Evolutionary conservation across 2,329 filamentous ascomycete genomes (phyloP).

Genomic region (Cercospora zeae-maydis): DNA sequence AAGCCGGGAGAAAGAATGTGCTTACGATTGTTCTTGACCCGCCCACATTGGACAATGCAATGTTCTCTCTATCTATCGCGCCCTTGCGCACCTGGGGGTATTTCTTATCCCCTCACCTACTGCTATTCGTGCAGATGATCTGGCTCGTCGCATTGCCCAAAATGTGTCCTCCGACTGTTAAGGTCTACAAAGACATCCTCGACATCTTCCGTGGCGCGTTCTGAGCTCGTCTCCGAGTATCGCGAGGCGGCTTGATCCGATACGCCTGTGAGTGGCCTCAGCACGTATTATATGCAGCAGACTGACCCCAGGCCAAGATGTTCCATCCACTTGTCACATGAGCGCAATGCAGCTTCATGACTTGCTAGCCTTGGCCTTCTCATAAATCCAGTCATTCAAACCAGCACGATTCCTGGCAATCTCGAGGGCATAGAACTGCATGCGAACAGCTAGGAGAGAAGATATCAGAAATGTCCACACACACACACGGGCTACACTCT

Average conservation of each 20-base stretch:
- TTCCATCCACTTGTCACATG: neutral
- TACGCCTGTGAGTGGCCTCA: neutral
- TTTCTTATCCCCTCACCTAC: neutral
- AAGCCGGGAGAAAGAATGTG: constrained; percentile 27
- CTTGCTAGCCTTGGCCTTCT: constrained; percentile 61
- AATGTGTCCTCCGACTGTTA: constrained; percentile 34
- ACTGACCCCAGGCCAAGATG: neutral
- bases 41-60: constrained; percentile 15
- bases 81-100: neutral
- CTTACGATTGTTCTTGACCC: constrained; percentile 35
- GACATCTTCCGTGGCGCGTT: constrained; percentile 28
- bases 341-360: constrained; percentile 23
- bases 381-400: constrained; percentile 95
- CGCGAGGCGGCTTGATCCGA: neutral
- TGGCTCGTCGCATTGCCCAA: constrained; percentile 10
- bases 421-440: constrained; percentile 81
- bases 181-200: constrained; percentile 29
- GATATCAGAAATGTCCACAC: neutral
- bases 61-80: constrained; percentile 18
- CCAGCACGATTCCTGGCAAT: constrained; percentile 77
- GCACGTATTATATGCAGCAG: neutral
- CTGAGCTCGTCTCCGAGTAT: constrained; percentile 11
- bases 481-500: neutral
- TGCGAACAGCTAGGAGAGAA: constrained; percentile 55
- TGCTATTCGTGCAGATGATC: constrained; percentile 6